These are phyloP conservation scores for Podaxis sp. DNA, from an alignment of 768 basidiomycete genomes.

Conservation along the genomic window DNA sequence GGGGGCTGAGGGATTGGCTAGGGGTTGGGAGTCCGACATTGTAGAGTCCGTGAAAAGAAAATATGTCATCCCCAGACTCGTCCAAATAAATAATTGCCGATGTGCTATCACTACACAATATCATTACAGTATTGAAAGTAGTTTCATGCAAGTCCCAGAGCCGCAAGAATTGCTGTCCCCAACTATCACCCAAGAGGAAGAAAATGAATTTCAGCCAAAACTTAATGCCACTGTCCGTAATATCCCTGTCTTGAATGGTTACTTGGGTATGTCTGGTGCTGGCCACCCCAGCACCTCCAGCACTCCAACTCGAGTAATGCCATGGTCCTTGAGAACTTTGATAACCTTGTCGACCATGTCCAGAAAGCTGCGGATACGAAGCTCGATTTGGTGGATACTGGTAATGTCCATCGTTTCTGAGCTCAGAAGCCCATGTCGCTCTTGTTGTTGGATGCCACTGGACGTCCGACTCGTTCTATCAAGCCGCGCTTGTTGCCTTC, in stretches of 20 bases:
- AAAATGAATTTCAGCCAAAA: not conserved
- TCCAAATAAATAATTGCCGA: not conserved
- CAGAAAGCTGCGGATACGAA: not conserved
- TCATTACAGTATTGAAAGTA: not conserved
- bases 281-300: not conserved
- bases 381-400: conserved; percentile 3
- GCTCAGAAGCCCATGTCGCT: not conserved
- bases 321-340: not conserved
- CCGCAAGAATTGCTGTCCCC: conserved; percentile 16
- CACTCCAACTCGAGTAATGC: conserved; percentile 1
- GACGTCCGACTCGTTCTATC: not conserved
- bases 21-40: not conserved
- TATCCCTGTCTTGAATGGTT: not conserved
- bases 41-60: not conserved
- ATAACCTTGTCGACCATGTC: not conserved
- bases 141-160: not conserved
- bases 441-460: not conserved
- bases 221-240: not conserved
- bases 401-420: not conserved
- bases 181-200: not conserved
- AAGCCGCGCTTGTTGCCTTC: not conserved
- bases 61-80: conserved; percentile 25
- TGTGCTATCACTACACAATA: not conserved
- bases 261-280: not conserved
- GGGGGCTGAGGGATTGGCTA: conserved; percentile 13